Percentiles rank a stretch among this genome's conserved stretches.
These are phyloP conservation scores for Macrotyloma uniflorum DNA, from an alignment of 306 rosid species.

Conservation along the genomic window DNA sequence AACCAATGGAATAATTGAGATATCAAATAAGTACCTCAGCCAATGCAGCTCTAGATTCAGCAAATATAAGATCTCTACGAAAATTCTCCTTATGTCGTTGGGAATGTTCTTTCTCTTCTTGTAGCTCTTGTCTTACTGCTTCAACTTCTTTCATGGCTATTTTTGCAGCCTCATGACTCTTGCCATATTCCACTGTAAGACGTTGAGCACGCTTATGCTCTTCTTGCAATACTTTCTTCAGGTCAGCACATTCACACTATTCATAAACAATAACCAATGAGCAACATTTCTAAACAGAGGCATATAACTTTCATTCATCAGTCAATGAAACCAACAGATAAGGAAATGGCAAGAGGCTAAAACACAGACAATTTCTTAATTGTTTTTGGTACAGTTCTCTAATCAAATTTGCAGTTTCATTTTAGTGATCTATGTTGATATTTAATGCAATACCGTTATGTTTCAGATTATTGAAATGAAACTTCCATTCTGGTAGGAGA, in stretches of 20 bases:
- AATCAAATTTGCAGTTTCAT: background rate
- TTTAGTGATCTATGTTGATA: background rate
- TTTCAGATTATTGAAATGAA: background rate
- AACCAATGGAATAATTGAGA: background rate
- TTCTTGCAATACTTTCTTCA: slow-evolving; percentile 39
- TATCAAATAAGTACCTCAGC: slow-evolving; percentile 40
- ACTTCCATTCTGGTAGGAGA: background rate
- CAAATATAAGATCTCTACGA: slow-evolving; percentile 20
- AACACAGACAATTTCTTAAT: background rate
- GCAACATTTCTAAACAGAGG: background rate
- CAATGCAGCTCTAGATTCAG: slow-evolving; percentile 41
- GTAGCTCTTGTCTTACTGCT: slow-evolving; percentile 23
- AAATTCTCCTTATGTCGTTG: slow-evolving; percentile 24
- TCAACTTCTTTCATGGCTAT: slow-evolving; percentile 35
- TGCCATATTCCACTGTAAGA: slow-evolving; percentile 23
- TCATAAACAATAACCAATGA: background rate
- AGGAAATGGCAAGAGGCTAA: background rate
- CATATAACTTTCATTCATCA: background rate
- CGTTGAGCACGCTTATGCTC: background rate
- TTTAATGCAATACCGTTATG: background rate
- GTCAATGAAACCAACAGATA: background rate
- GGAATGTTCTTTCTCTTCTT: slow-evolving; percentile 17
- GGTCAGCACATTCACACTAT: slow-evolving; percentile 23
- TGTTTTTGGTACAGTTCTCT: background rate
- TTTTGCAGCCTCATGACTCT: slow-evolving; percentile 26